Evolutionary conservation across 1,139 yeast species (phyloP), one percentile per base, ranked within the genome.

Genomic region (Magnusiomyces ingens): DNA sequence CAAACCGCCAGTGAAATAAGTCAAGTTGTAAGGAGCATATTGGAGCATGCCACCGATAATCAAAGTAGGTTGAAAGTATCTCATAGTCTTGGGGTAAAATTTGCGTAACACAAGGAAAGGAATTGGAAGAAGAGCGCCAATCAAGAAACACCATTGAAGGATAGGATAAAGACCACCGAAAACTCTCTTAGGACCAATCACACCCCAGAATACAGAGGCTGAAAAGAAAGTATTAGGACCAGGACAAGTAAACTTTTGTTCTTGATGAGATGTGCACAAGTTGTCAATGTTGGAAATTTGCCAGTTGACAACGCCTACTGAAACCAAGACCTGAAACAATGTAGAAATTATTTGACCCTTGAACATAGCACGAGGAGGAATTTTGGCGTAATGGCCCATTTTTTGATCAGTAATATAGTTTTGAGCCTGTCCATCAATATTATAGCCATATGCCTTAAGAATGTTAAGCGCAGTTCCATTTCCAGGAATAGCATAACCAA

Each of bases 401-500:
- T 82, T 82, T 67, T 79, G 80, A 61, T 79, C 79, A 5, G 77
- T 63, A 49, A 80, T 71, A 67, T 76, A 82, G 62, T 72, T 73
- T 51, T 79, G 80, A n/a, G 85, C 84, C 67, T 81, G 86, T 1
- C 78, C 78, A 66, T 77, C 79, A 58, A 80, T 79, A 64, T 80
- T 81, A 62, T 75, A 77, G 45, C 85, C 86, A 57, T 73, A 74
- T 0, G 82, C 78, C 66, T 80, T 81, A 49, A 80, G 69, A 49
- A 76, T 74, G 75, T 77, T 80, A 58, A 81, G 69, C 1, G 86
- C 85, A 52, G 73, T 68, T 43, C 83, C 84, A 57, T 82, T 80
- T 55, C 84, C 84, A 43, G 83, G 85, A 50, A 81, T 60, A 10
- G 83, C 81, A 60, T 81, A 80, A 38, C 88, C 86, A 19, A 83